These are phyloP conservation scores for Dothistroma pini DNA, from an alignment of 2,329 filamentous ascomycete species.

Conservation along the genomic window DNA sequence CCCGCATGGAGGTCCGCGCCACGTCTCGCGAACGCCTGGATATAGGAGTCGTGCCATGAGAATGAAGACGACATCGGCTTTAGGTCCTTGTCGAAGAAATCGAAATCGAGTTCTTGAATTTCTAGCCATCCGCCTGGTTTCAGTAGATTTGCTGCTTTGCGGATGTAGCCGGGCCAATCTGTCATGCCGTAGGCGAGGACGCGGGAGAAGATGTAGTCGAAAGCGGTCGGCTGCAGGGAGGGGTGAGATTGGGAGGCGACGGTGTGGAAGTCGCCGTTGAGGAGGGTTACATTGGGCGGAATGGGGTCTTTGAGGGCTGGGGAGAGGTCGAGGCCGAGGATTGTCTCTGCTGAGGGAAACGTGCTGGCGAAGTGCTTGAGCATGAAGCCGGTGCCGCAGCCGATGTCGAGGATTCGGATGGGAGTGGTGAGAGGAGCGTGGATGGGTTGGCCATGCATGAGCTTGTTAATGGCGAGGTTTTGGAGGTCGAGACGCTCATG, in stretches of 20 bases:
- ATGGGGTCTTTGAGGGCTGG: slow-evolving; percentile 5
- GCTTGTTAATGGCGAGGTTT: slow-evolving; percentile 2
- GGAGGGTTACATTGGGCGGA: background rate
- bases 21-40: background rate
- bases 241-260: slow-evolving; percentile 1
- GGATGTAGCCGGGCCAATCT: slow-evolving; percentile 16
- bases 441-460: slow-evolving; percentile 11
- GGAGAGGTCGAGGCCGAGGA: slow-evolving; percentile 34
- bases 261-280: slow-evolving; percentile 9
- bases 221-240: background rate
- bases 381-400: slow-evolving; percentile 29
- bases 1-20: slow-evolving; percentile 5
- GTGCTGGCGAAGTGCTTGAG: slow-evolving; percentile 23
- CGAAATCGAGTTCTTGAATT: slow-evolving; percentile 10
- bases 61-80: background rate
- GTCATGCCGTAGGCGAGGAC: slow-evolving; percentile 15
- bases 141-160: slow-evolving; percentile 3
- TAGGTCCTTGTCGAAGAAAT: background rate
- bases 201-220: slow-evolving; percentile 18
- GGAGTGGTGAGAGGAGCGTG: slow-evolving; percentile 8
- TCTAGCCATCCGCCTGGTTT: slow-evolving; percentile 18
- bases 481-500: slow-evolving; percentile 21
- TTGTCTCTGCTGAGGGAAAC: slow-evolving; percentile 27
- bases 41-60: background rate
- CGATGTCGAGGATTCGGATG: slow-evolving; percentile 16